These are phyloP conservation scores for Calonectria pteridis DNA, from an alignment of 2,329 filamentous ascomycete genomes.

Conservation along the genomic window DNA sequence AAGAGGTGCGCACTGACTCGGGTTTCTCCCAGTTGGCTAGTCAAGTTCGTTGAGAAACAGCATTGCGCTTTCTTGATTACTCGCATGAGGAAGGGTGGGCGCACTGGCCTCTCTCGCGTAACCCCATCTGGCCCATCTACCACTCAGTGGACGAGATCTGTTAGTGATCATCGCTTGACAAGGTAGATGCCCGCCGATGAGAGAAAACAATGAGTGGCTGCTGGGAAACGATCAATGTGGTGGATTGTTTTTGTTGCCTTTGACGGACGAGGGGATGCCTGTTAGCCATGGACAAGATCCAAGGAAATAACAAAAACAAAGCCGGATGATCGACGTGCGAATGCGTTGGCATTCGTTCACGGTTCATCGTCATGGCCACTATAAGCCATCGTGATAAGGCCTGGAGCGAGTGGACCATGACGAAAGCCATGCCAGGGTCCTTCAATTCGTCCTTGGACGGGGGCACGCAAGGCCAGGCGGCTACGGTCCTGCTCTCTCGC, in stretches of 20 bases:
- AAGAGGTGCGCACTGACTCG: background rate
- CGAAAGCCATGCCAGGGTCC: slow-evolving; percentile 19
- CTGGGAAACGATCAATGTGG: background rate
- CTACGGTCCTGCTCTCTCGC: slow-evolving; percentile 2
- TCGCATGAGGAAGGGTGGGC: background rate
- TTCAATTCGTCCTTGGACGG: slow-evolving; percentile 17
- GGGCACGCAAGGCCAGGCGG: background rate
- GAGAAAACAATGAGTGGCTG: slow-evolving; percentile 1
- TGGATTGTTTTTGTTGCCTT: background rate
- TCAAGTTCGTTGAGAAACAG: background rate
- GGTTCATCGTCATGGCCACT: slow-evolving; percentile 3
- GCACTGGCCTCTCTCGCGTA: slow-evolving; percentile 6
- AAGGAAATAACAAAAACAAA: slow-evolving; percentile 27
- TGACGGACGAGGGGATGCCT: slow-evolving; percentile 19
- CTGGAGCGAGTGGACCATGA: slow-evolving; percentile 21
- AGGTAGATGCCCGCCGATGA: background rate
- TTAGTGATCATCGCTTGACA: background rate
- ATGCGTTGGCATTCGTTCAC: slow-evolving; percentile 39
- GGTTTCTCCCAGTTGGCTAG: background rate
- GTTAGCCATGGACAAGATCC: slow-evolving; percentile 15
- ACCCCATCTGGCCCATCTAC: background rate
- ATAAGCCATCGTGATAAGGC: background rate
- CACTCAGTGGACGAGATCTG: slow-evolving; percentile 4
- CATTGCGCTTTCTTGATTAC: slow-evolving; percentile 8
- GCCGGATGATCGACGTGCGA: slow-evolving; percentile 4